Percentiles rank a stretch among this genome's conserved stretches.
phyloP scores from a whole-genome alignment of 2,329 filamentous ascomycete species.

The Phaeoacremonium minimum region DNA sequence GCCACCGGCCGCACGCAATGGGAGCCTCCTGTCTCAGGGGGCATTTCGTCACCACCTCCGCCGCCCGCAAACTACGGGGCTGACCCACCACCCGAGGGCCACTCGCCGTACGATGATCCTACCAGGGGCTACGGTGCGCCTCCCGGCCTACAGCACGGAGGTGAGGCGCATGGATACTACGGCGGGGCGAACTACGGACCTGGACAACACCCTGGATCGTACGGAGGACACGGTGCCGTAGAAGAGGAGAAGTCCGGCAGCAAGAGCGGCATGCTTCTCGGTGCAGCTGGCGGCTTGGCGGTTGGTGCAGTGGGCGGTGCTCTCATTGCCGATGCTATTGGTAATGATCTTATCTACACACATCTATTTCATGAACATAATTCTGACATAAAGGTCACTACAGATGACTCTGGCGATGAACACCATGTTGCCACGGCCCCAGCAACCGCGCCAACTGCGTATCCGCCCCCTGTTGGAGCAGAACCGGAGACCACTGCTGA shows the following conservation, averaged over 20 bases:
- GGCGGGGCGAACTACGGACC: conserved; percentile 1
- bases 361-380: conserved; percentile 17
- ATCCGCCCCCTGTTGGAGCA: conserved; percentile 10
- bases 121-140: conserved; percentile 4
- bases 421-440: conserved; percentile 7
- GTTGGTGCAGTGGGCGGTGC: conserved; percentile 54
- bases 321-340: conserved; percentile 49
- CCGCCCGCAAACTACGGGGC: conserved; percentile 12
- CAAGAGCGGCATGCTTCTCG: conserved; percentile 51
- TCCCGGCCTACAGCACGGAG: conserved; percentile 2
- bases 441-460: conserved; percentile 10
- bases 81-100: conserved; percentile 4
- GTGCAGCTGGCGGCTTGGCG: conserved; percentile 55
- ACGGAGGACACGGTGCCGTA: conserved; percentile 10
- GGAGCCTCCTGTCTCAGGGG: conserved; percentile 39
- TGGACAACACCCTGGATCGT: no score
- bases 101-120: conserved; percentile 6
- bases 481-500: conserved; percentile 14
- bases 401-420: conserved; percentile 12
- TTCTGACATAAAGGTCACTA: conserved; percentile 16
- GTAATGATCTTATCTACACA: conserved; percentile 37
- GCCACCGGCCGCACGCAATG: conserved; percentile 52
- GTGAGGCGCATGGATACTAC: no score
- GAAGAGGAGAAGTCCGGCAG: conserved; percentile 35
- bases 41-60: conserved; percentile 12